Base-by-base conservation (phyloP, 75 land plant genomes). In the Sequoiadendron giganteum region DNA sequence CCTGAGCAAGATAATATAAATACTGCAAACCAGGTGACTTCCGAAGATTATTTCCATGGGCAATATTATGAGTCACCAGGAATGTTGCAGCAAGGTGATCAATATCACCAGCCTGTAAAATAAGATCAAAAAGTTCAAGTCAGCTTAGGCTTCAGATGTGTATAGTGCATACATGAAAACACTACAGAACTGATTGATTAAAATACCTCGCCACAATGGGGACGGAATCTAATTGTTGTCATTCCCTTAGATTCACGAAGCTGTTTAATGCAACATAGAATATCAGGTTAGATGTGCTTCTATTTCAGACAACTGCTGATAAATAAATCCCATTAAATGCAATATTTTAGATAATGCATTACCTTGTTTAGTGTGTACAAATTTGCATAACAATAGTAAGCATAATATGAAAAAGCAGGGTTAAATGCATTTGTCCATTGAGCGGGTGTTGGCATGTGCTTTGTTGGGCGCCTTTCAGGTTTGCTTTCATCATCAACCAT, bases 401-500 rank as follows among this genome's bases (percentile, higher is more conserved):
- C 93, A 89, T 93, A 93, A 58, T 93, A 93, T 55, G 94, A 92
- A 77, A 86, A 93, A 13, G 94, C 94, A 42, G 94, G 94, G 79
- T 93, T 92, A 86, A 89, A 92, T 42, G 78, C 76, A 70, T 89
- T 93, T 25, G 89, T 87, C 94, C 94, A 93, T 42, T 90, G 65
- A 68, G 58, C 87, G 38, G 94, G 93, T 42, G 94, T 87, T 48
- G 90, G 93, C 93, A 92, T 91, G 84, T 92, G 93, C 86, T 92
- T 92, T 19, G 93, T 92, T 9, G 93, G 93, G 25, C 94, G 77
- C 45, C 94, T 87, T 87, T 93, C 94, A 58, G 93, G 94, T 58
- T 93, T 93, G 87, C 94, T 93, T 87, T 93, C 94, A 93, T 93
- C 94, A 88, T 93, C 94, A 49, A 93, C 94, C 91, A 93, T 86